Conservation (phyloP, 371 early-diverging fungal species). For the Mucor ambiguus region DNA sequence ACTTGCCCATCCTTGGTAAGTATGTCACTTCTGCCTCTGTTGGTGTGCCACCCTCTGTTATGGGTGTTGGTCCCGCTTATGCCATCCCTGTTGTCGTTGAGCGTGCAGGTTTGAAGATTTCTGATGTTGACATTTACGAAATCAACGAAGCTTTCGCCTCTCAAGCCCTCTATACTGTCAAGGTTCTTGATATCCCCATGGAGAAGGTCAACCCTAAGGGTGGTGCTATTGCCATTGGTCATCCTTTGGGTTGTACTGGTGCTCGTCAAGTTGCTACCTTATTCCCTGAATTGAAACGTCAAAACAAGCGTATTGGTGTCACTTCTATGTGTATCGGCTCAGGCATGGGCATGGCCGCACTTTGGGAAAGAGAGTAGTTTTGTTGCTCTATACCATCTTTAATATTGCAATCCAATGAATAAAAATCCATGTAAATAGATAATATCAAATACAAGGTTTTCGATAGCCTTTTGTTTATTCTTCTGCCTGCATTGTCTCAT, state of each 20-base stretch:
- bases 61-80: slow-evolving; percentile 98
- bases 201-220: slow-evolving; percentile 98
- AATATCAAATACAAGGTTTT: too few species aligned
- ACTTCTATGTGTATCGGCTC: slow-evolving; percentile 96
- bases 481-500: too few species aligned
- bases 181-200: slow-evolving; percentile 80
- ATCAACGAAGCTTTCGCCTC: slow-evolving; percentile 99
- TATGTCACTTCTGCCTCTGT: slow-evolving; percentile 89
- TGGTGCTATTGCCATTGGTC: slow-evolving; percentile 83
- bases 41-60: slow-evolving; percentile 88
- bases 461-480: too few species aligned
- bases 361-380: slow-evolving; percentile 71
- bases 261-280: slow-evolving; percentile 96
- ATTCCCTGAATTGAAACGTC: slow-evolving; percentile 89
- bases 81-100: slow-evolving; percentile 92
- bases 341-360: slow-evolving; percentile 97
- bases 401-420: neutral
- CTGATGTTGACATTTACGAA: slow-evolving; percentile 83
- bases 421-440: neutral
- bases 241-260: slow-evolving; percentile 89
- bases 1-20: slow-evolving; percentile 87
- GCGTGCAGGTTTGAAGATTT: slow-evolving; percentile 78
- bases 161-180: slow-evolving; percentile 93
- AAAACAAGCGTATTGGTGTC: slow-evolving; percentile 84
- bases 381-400: neutral